Evolutionary conservation across 2,329 filamentous ascomycete species (phyloP).

Genomic region (Pestalotiopsis sp.): DNA sequence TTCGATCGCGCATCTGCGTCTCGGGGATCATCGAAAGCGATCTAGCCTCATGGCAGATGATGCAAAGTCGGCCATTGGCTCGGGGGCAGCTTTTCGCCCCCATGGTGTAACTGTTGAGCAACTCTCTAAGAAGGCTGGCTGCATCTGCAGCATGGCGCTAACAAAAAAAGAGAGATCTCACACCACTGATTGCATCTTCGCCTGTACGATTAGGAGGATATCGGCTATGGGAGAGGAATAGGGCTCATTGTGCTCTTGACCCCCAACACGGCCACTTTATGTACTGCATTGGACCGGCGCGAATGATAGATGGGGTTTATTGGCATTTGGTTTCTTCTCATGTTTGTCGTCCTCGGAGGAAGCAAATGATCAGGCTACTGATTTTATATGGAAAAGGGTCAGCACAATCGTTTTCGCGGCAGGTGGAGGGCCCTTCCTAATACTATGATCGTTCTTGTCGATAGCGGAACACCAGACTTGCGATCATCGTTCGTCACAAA

Average conservation of each 20-base stretch:
- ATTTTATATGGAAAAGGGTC: neutral
- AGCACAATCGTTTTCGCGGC: neutral
- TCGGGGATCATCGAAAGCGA: neutral
- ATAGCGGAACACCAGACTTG: neutral
- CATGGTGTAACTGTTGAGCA: neutral
- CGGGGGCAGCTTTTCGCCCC: neutral
- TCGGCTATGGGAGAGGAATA: neutral
- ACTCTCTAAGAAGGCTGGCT: neutral
- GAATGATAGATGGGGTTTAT: neutral
- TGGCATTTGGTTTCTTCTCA: neutral
- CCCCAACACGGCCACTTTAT: neutral
- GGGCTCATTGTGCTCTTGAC: neutral
- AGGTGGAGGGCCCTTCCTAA: neutral
- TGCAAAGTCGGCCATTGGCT: neutral
- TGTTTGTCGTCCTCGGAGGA: neutral
- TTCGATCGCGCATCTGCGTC: neutral
- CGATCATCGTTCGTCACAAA: neutral
- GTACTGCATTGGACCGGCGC: neutral
- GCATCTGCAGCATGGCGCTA: neutral
- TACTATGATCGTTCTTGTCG: neutral
- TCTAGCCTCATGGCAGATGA: neutral
- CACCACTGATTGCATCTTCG: neutral
- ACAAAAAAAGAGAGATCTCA: neutral
- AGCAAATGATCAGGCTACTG: neutral
- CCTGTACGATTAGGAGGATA: neutral